Evolutionary conservation across 257 asterid genomes (phyloP).

Genomic region (Solanum boliviense): DNA sequence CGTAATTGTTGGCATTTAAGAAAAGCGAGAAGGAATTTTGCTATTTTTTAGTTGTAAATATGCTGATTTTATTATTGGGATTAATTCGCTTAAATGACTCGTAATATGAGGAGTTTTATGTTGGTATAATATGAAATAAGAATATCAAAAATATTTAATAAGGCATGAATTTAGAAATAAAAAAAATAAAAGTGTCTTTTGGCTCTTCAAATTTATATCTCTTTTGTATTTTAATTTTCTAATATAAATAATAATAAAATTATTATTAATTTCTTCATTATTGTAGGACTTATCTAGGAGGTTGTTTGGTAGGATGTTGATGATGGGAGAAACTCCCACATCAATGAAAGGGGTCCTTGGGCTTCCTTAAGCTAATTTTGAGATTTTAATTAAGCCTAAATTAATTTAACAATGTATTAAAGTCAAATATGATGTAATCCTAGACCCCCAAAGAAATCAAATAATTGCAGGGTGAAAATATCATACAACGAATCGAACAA

Average conservation of each 20-base stretch:
- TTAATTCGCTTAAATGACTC: accelerated
- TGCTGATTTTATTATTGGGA: background rate
- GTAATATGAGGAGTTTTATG: too few relatives aligned
- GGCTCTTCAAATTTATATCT: background rate
- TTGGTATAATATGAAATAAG: background rate
- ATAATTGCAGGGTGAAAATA: too few relatives aligned
- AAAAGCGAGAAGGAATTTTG: background rate
- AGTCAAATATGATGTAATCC: too few relatives aligned
- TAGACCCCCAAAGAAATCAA: background rate
- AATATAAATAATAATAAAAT: background rate
- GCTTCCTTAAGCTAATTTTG: background rate
- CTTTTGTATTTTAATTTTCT: background rate
- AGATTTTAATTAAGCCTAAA: background rate
- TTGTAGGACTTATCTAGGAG: background rate
- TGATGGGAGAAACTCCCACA: background rate
- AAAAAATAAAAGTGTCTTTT: background rate
- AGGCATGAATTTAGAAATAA: background rate
- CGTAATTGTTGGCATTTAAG: background rate
- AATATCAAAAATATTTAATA: background rate
- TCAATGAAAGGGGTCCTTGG: background rate
- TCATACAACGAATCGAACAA: background rate
- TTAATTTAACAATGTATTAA: too few relatives aligned
- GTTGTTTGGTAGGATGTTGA: background rate
- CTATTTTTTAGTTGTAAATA: background rate
- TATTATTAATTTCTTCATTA: background rate